These are phyloP conservation scores for Lentinus brumalis DNA, from an alignment of 768 basidiomycete species.

Conservation along the genomic window DNA sequence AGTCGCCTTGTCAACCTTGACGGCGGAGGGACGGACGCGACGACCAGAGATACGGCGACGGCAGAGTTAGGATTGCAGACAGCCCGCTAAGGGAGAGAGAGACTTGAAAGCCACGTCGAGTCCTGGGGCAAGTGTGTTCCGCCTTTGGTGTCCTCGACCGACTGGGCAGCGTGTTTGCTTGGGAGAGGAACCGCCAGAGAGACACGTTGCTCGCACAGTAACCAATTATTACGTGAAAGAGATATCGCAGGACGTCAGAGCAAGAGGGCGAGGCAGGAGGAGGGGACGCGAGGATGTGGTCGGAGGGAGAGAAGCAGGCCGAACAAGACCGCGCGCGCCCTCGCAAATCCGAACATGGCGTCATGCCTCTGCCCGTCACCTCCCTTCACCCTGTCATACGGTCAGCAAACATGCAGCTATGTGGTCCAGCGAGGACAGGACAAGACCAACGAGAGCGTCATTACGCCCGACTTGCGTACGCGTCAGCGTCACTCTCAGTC, in stretches of 20 bases:
- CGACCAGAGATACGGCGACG: not conserved
- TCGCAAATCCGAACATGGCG: not conserved
- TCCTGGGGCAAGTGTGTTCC: not conserved
- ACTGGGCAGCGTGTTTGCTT: not conserved
- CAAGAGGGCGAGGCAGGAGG: not conserved
- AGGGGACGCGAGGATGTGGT: not conserved
- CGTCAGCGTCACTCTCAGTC: too few species aligned
- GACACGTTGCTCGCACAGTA: not conserved
- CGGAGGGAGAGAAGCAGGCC: not conserved
- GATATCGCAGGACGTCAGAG: not conserved
- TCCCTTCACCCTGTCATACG: not conserved
- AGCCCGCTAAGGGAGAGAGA: constrained; percentile 3
- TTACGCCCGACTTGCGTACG: too few species aligned
- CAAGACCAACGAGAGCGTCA: too few species aligned
- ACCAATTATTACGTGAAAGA: not conserved
- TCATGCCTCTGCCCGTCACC: not conserved
- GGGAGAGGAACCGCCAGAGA: not conserved
- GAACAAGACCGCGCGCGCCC: not conserved
- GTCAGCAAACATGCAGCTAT: too few species aligned
- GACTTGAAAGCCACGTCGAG: too few species aligned
- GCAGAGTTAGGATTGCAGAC: constrained; percentile 9
- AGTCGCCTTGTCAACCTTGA: not conserved
- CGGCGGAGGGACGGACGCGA: not conserved
- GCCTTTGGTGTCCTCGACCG: not conserved
- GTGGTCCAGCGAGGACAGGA: too few species aligned